Conservation (phyloP, 2,329 filamentous ascomycete genomes). For the Fusarium pseudocircinatum region DNA sequence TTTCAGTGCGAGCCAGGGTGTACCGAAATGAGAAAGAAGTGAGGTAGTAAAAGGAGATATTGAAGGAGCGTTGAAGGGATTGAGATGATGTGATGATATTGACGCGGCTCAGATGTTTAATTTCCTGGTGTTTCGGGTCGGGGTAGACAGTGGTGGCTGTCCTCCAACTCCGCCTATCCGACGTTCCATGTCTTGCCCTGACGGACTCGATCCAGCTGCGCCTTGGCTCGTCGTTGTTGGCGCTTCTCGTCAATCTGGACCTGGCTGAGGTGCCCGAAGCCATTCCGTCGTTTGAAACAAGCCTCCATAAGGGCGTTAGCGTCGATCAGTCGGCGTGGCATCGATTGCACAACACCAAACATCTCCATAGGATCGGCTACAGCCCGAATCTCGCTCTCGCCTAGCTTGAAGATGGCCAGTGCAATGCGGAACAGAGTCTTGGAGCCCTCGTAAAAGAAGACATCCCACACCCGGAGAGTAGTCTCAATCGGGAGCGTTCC, state of each 20-base stretch:
- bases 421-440: constrained; percentile 94
- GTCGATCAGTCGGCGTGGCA: constrained; percentile 83
- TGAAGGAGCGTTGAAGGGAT: constrained; percentile 21
- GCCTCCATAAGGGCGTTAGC: constrained; percentile 84
- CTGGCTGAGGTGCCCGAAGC: constrained; percentile 84
- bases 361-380: constrained; percentile 93
- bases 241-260: constrained; percentile 81
- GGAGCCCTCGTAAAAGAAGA: constrained; percentile 94
- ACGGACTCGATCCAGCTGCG: constrained; percentile 53
- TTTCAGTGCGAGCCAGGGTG: constrained; percentile 19
- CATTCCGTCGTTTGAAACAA: constrained; percentile 82
- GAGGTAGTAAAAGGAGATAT: constrained; percentile 3
- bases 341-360: constrained; percentile 90
- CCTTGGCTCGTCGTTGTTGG: constrained; percentile 70
- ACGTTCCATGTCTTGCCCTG: constrained; percentile 46
- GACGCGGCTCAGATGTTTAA: constrained; percentile 6
- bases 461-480: constrained; percentile 92
- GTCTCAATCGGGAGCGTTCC: constrained; percentile 92
- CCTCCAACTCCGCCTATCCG: constrained; percentile 43
- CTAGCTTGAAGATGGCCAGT: constrained; percentile 88
- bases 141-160: constrained; percentile 44
- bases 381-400: constrained; percentile 80
- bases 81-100: background rate
- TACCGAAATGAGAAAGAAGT: constrained; percentile 25
- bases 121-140: constrained; percentile 3